Base-by-base conservation (phyloP, 306 rosid species). In the Lupinus albus region DNA sequence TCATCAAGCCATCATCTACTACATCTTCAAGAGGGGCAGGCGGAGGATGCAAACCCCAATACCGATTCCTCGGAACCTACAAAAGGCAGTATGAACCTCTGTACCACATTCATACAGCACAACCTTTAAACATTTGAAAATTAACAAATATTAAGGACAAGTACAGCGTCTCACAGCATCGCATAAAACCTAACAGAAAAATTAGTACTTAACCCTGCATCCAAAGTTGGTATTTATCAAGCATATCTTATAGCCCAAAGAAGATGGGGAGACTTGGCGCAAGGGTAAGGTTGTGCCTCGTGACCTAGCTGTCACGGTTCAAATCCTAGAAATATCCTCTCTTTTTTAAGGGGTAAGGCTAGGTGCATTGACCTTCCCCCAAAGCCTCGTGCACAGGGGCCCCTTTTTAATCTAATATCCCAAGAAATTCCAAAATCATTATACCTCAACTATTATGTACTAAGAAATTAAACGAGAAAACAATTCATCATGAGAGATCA, bases 21-120 rank as follows among this genome's bases (percentile, higher is more conserved):
- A 93, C 97, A 80, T 89, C 96, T 88, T 89, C 98, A 79, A 93
- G 89, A 72, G 97, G 96, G 25, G 89, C 87, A 35, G 98, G 98
- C 39, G 98, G 98, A 50, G 98, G 98, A 89, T 93, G 98, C 94
- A 93, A 83, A 78, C 95, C 97, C 98, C 98, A 93, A 79, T 93
- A 93, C 45, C 96, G 84, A 72, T 88, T 89, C 84, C 98, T 85
- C 61, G 98, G 97, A 83, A 89, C 96, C 98, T 93, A 82, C 76
- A 83, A 78, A 75, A 67, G 56, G 35, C 76, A 81, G 75, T 75
- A 76, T 83, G 83, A 76, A 76, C 63, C 47, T 64, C 72, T 79
- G 61, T 72, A 72, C 71, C 70, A 78, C 74, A 75, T 74, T 81
- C 52, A 61, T 69, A 78, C 35, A 72, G 73, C 72, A 78, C 66